Evolutionary conservation across 805 yeast species (phyloP).

Genomic region (Teunomyces aglyptinius): DNA sequence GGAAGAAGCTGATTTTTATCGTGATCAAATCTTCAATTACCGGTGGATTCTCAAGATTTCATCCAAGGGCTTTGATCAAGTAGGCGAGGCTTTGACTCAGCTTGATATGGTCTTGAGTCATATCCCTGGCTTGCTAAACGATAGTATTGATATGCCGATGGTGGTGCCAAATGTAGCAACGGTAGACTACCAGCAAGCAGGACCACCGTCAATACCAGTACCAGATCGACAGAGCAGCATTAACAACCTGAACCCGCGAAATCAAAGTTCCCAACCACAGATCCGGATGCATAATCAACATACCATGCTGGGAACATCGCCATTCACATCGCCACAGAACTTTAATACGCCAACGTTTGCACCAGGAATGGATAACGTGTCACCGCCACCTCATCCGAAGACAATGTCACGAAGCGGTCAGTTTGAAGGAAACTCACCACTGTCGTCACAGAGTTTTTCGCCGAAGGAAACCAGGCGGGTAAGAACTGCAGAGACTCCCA

Average conservation of each 20-base stretch:
- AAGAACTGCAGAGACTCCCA: constrained; percentile 1
- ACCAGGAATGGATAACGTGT: constrained; percentile 2
- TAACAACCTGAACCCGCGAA: not conserved
- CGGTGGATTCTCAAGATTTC: constrained; percentile 73
- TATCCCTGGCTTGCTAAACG: constrained; percentile 64
- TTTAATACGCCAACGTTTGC: constrained; percentile 12
- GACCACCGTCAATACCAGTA: not conserved
- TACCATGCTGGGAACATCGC: constrained; percentile 8
- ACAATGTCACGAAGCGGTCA: constrained; percentile 18
- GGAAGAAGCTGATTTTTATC: constrained; percentile 64
- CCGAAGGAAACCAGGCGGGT: constrained; percentile 29
- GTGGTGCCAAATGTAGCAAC: constrained; percentile 34
- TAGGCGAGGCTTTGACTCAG: constrained; percentile 67
- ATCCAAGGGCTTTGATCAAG: constrained; percentile 75
- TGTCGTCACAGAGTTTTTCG: constrained; percentile 27
- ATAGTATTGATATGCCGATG: constrained; percentile 35
- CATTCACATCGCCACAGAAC: constrained; percentile 21
- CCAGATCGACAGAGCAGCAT: not conserved
- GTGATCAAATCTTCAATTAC: constrained; percentile 70
- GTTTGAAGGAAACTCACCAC: constrained; percentile 23
- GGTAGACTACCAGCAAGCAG: constrained; percentile 15
- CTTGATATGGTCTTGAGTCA: constrained; percentile 71
- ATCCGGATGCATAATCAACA: constrained; percentile 4
- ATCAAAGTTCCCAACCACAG: constrained; percentile 3
- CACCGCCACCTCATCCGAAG: constrained; percentile 4